phyloP scores from a whole-genome alignment of 148 eudicot species.

The Cornus florida region DNA sequence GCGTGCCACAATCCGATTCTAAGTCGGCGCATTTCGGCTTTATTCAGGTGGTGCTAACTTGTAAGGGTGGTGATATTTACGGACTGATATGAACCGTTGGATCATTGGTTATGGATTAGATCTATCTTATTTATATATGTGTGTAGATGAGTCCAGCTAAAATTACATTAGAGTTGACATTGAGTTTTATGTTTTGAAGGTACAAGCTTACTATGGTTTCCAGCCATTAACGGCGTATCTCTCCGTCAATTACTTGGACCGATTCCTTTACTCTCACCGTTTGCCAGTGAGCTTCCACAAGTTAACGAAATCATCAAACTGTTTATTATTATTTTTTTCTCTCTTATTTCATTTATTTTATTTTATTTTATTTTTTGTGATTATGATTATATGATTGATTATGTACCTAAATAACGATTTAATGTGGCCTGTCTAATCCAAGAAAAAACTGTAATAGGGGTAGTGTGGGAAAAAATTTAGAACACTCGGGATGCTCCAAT shows the following conservation, averaged over 20 bases:
- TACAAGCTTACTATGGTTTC: conserved; percentile 65
- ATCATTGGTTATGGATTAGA: not conserved
- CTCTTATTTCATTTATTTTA: too few relatives aligned
- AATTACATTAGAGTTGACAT: not conserved
- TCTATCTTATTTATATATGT: too few relatives aligned
- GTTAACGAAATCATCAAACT: not conserved
- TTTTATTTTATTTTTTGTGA: too few relatives aligned
- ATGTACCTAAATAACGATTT: too few relatives aligned
- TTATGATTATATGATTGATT: not conserved
- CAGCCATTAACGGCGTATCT: conserved; percentile 82
- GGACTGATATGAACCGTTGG: not conserved
- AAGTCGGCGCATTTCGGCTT: not conserved
- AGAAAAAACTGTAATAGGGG: too few relatives aligned
- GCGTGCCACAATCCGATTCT: too few relatives aligned
- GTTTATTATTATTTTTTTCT: too few relatives aligned
- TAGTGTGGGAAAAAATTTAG: too few relatives aligned
- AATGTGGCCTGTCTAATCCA: too few relatives aligned
- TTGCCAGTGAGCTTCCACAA: conserved; percentile 57
- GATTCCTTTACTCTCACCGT: conserved; percentile 60
- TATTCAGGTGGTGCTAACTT: not conserved
- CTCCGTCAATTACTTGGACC: conserved; percentile 79
- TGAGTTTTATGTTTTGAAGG: conserved; percentile 40
- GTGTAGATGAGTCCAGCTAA: not conserved
- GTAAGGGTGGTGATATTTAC: not conserved
- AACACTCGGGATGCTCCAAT: too few relatives aligned